A percentile compares a stretch with the other conserved stretches of the same genome.
These are phyloP conservation scores for Fallopia convolvulus DNA, from an alignment of 148 eudicot species.

Conservation along the genomic window DNA sequence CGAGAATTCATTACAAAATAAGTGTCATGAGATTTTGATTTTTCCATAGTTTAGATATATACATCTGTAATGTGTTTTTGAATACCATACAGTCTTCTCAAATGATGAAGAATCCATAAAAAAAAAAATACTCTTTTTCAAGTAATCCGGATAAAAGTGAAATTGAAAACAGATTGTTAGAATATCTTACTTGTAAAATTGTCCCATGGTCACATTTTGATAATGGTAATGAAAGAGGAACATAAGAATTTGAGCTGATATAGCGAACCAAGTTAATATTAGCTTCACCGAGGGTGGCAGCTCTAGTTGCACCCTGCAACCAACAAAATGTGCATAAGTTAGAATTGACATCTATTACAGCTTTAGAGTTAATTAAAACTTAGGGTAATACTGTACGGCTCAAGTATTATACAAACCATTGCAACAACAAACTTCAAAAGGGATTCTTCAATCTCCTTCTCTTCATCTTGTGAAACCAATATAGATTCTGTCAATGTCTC, in stretches of 20 bases:
- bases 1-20: no score
- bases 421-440: conserved; percentile 52
- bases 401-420: conserved; percentile 26
- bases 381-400: background rate
- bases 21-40: no score
- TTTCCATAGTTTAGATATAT: no score
- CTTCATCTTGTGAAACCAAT: conserved; percentile 35
- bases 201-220: conserved; percentile 58
- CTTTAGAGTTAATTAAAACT: background rate
- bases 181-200: conserved; percentile 44
- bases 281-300: conserved; percentile 69
- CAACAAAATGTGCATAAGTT: conserved; percentile 1
- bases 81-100: no score
- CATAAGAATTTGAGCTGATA: conserved; percentile 29
- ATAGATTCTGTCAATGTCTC: conserved; percentile 48
- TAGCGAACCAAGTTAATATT: conserved; percentile 36
- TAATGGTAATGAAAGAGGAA: conserved; percentile 42
- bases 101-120: no score
- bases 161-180: background rate
- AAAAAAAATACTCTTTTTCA: no score
- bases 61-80: no score
- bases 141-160: background rate
- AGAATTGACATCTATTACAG: background rate
- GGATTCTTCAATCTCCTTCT: conserved; percentile 29
- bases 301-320: conserved; percentile 57